Evolutionary conservation across 176 grass and related monocot species (phyloP).

Genomic region (Raddia guianensis): DNA sequence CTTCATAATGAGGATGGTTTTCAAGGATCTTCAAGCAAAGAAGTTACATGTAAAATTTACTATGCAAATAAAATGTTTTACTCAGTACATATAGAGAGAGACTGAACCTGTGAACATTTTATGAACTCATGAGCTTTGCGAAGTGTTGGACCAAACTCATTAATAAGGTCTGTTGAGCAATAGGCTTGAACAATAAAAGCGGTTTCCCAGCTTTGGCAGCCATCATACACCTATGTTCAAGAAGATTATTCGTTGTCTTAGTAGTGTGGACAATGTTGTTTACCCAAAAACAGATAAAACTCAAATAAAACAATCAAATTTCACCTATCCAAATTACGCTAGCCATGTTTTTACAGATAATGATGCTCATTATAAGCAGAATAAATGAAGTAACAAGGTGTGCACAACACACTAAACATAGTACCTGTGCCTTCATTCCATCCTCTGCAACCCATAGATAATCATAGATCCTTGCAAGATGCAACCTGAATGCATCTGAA

Average conservation of each 20-base stretch:
- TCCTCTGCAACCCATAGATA: conserved; percentile 82
- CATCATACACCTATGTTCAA: conserved; percentile 54
- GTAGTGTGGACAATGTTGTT: neutral
- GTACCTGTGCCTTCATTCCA: conserved; percentile 82
- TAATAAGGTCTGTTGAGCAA: conserved; percentile 53
- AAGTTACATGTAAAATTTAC: neutral
- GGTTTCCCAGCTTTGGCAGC: conserved; percentile 67
- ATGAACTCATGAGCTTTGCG: conserved; percentile 59
- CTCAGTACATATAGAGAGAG: too few relatives aligned
- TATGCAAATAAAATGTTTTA: too few relatives aligned
- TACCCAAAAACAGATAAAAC: neutral
- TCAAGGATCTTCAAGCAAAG: conserved; percentile 36
- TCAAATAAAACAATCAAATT: neutral
- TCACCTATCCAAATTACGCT: neutral
- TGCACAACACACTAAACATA: neutral
- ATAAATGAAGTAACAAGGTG: neutral
- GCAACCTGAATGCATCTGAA: conserved; percentile 71
- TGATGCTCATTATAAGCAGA: neutral
- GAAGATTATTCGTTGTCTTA: neutral
- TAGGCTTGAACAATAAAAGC: conserved; percentile 80
- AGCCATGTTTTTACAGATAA: too few relatives aligned
- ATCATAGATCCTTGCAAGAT: conserved; percentile 76
- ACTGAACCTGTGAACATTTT: conserved; percentile 58
- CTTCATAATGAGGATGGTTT: conserved; percentile 40
- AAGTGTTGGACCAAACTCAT: conserved; percentile 57